These are phyloP conservation scores for Chiua virens DNA, from an alignment of 768 basidiomycete genomes.

Conservation along the genomic window DNA sequence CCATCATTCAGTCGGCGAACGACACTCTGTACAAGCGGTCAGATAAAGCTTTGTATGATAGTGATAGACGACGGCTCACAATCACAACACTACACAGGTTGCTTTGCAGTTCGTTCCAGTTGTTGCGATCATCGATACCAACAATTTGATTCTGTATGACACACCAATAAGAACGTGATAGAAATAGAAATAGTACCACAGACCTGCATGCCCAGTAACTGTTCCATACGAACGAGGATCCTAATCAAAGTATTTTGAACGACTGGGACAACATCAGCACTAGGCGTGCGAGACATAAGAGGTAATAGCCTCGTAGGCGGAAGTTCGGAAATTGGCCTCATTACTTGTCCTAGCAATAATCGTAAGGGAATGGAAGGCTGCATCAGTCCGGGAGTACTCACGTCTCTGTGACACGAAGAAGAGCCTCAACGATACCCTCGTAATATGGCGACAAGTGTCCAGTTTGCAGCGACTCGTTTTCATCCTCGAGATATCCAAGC, in stretches of 20 bases:
- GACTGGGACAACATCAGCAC: constrained; percentile 73
- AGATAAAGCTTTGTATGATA: not conserved
- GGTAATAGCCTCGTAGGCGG: constrained; percentile 94
- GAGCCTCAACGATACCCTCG: constrained; percentile 79
- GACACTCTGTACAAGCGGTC: constrained; percentile 57
- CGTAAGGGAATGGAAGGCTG: constrained; percentile 10
- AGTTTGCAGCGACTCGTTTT: constrained; percentile 49
- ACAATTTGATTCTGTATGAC: constrained; percentile 79
- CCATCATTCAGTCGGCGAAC: constrained; percentile 81
- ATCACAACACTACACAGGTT: constrained; percentile 91
- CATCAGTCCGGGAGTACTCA: constrained; percentile 34
- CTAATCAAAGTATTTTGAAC: constrained; percentile 82
- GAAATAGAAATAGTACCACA: constrained; percentile 19
- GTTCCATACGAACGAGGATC: constrained; percentile 89
- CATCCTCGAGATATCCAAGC: constrained; percentile 68
- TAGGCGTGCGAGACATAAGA: constrained; percentile 81
- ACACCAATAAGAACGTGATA: not conserved
- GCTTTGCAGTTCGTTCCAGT: constrained; percentile 98
- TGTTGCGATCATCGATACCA: constrained; percentile 93
- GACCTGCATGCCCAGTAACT: constrained; percentile 80
- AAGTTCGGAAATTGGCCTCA: constrained; percentile 90
- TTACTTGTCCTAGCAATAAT: constrained; percentile 60
- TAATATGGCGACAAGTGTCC: constrained; percentile 87
- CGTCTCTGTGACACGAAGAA: constrained; percentile 88
- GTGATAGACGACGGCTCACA: constrained; percentile 43